Conservation (phyloP, 192 early-diverging fungal genomes). For the Phlyctochytrium arcticum region DNA sequence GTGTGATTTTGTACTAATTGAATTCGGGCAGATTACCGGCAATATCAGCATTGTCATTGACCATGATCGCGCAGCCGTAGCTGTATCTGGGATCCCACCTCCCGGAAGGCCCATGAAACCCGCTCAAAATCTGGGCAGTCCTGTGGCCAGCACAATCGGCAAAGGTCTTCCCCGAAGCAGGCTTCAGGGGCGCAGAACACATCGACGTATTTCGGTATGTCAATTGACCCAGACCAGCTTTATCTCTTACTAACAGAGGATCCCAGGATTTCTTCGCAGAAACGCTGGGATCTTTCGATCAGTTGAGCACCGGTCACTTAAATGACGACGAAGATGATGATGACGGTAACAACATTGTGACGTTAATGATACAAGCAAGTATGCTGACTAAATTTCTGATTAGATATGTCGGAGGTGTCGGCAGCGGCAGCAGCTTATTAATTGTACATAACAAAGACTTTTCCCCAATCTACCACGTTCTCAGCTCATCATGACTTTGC, state of each 20-base stretch:
- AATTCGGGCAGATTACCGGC: constrained; percentile 7
- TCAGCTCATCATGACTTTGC: constrained; percentile 24
- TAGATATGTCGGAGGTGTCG: not conserved
- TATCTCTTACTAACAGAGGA: not conserved
- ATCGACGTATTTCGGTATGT: constrained; percentile 35
- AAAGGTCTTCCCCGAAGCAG: constrained; percentile 20
- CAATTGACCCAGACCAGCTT: not conserved
- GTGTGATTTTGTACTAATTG: too few relatives aligned
- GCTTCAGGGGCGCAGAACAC: constrained; percentile 16
- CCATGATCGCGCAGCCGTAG: not conserved
- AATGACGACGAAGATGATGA: constrained; percentile 5
- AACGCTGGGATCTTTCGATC: constrained; percentile 26
- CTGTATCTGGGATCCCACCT: not conserved
- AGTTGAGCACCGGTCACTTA: not conserved
- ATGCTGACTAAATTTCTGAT: not conserved
- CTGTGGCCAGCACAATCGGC: constrained; percentile 6
- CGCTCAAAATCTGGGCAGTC: not conserved
- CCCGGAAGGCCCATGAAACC: not conserved
- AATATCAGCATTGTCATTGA: constrained; percentile 24
- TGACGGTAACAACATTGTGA: too few relatives aligned
- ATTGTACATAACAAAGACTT: not conserved
- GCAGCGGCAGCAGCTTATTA: constrained; percentile 8
- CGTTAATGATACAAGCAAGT: not conserved
- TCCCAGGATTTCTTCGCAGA: constrained; percentile 44
- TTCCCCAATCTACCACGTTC: not conserved